Conservation (phyloP, 78 protist species). For the Dictyostelium firmibasis region DNA sequence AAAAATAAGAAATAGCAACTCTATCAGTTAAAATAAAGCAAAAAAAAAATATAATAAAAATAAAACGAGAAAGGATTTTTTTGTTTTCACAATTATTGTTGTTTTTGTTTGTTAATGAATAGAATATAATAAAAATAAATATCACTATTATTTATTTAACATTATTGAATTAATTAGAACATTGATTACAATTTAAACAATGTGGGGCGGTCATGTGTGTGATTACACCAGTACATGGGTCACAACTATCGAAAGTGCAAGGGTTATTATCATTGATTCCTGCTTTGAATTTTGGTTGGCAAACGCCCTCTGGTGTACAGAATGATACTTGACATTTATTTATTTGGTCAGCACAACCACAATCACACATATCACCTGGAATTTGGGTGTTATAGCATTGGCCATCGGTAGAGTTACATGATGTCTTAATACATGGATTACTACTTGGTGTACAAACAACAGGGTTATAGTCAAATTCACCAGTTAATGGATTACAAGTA, state of each 20-base stretch:
- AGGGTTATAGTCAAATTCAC: too few species aligned
- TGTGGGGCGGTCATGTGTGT: background rate
- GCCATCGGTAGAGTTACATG: background rate
- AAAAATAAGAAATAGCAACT: too few species aligned
- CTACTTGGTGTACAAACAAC: background rate
- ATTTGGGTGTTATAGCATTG: background rate
- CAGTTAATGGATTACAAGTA: too few species aligned
- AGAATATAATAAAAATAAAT: too few species aligned
- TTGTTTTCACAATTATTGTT: too few species aligned
- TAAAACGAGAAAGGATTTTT: too few species aligned
- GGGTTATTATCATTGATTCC: constrained; percentile 4
- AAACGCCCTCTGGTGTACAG: background rate
- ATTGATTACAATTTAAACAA: background rate
- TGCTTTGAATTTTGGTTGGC: background rate
- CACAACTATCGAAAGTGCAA: constrained; percentile 18
- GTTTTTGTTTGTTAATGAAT: too few species aligned
- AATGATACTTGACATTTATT: background rate
- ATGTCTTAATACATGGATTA: background rate
- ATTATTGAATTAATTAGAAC: background rate
- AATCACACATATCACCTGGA: background rate
- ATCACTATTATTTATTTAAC: too few species aligned
- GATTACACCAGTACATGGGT: constrained; percentile 19
- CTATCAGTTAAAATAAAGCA: too few species aligned
- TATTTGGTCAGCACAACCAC: background rate
- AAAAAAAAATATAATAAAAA: too few species aligned